Conservation (phyloP, 164 flowering plant species). For the Kingdonia uniflora region DNA sequence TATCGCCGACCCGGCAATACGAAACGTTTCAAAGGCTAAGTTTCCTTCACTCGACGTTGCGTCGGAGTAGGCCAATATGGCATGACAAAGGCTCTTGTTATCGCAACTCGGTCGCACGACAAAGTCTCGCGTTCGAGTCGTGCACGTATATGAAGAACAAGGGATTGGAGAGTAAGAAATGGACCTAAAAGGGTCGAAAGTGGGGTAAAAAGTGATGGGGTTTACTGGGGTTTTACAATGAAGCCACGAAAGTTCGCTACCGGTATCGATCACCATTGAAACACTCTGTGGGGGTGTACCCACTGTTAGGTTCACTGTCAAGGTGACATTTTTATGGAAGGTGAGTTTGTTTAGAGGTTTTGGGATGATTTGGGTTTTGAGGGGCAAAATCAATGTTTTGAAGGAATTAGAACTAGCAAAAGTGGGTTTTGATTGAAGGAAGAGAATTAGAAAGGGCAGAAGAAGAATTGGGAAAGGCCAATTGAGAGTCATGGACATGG, state of each 20-base stretch:
- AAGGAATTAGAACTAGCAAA: constrained; percentile 5
- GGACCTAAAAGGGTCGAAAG: constrained; percentile 45
- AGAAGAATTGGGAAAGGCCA: neutral
- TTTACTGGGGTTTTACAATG: constrained; percentile 30
- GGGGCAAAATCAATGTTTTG: constrained; percentile 35
- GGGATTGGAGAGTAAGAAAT: constrained; percentile 41
- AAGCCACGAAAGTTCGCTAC: constrained; percentile 85
- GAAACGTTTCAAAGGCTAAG: constrained; percentile 59
- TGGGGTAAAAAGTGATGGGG: constrained; percentile 11
- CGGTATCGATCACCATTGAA: constrained; percentile 81
- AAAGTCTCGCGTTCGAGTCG: constrained; percentile 45
- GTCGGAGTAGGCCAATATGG: constrained; percentile 65
- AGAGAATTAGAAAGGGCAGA: neutral
- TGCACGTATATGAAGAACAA: constrained; percentile 54
- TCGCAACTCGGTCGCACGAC: constrained; percentile 59
- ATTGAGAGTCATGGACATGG: no score
- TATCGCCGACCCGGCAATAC: constrained; percentile 18
- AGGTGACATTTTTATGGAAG: constrained; percentile 57
- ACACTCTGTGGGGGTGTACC: constrained; percentile 75
- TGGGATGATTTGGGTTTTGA: constrained; percentile 35
- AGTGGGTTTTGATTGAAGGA: neutral
- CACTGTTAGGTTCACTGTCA: constrained; percentile 51
- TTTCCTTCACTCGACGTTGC: constrained; percentile 57
- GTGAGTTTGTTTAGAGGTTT: constrained; percentile 35
- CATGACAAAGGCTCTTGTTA: constrained; percentile 54